Base-by-base conservation (phyloP, 768 basidiomycete species). In the Xanthoconium purpureum region DNA sequence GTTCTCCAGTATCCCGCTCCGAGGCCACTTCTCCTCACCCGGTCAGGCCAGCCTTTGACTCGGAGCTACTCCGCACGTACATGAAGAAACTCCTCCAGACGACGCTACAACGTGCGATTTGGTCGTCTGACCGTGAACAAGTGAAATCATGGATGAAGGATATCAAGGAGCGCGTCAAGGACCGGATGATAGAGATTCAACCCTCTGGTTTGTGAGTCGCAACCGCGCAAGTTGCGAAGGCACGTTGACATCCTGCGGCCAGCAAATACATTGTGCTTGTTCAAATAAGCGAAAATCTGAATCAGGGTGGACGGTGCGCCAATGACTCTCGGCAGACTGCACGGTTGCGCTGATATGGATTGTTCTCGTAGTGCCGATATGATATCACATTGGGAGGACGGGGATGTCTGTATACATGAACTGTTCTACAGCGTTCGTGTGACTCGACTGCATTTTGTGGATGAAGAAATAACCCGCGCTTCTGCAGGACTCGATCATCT, bases 211-310 rank as follows among this genome's bases (percentile, higher is more conserved):
- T 89, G 91, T 92, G 73, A 82, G 89, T 82, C 6, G 20, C 43
- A 35, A 36, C 14, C 18, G 45, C 54, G 40, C 28, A 24, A 24
- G 43, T 29, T 28, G 37, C 47, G 45, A 36, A 45, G 48, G 50
- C 50, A 59, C 42, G 49, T 55, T 71, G 58, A 67, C 59, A 47
- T 45, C 50, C 47, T 14, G 20, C 58, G 49, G 54, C 47, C 64
- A 93, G 91, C 68, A 94, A 94, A 77, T 94, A 91, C 66, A 84
- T 92, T 55, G 91, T 94, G 42, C 76, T 91, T 46, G 91, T 89
- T 29, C 91, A 91, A 66, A 84, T 91, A 58, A 88, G 83, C 68
- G 90, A 91, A 76, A 93, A 93, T 63, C 77, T 83, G 56, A 88
- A 89, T 5, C 91, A 94, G 71, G 91, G 90, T 54, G 89, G 89